phyloP scores from a whole-genome alignment of 371 early-diverging fungal genomes.

The Cokeromyces recurvatus region DNA sequence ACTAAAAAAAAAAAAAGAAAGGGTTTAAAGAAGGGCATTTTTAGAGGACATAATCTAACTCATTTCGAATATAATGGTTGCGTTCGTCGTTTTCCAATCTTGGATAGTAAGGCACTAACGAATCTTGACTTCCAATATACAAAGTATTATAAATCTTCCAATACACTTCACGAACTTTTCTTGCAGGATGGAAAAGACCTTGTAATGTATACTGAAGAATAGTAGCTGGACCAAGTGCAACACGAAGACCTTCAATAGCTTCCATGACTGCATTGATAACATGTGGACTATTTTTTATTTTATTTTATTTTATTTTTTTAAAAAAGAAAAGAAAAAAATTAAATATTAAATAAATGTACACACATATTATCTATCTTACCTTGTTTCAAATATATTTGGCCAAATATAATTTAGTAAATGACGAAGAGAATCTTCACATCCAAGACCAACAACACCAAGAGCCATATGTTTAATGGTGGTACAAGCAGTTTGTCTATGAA shows the following conservation, averaged over 20 bases:
- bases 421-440: slow-evolving; percentile 89
- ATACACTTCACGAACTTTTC: slow-evolving; percentile 93
- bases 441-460: slow-evolving; percentile 85
- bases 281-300: slow-evolving; percentile 63
- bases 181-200: slow-evolving; percentile 97
- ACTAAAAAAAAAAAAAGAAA: no score
- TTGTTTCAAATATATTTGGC: slow-evolving; percentile 98
- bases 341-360: neutral
- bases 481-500: slow-evolving; percentile 96
- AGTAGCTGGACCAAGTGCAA: slow-evolving; percentile 84
- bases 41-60: slow-evolving; percentile 61
- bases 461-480: slow-evolving; percentile 92
- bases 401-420: slow-evolving; percentile 95
- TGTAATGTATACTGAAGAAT: slow-evolving; percentile 88
- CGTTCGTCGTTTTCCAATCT: slow-evolving; percentile 77
- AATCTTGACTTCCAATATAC: slow-evolving; percentile 92
- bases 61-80: slow-evolving; percentile 72
- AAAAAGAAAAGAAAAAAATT: neutral
- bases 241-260: slow-evolving; percentile 91
- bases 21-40: no score
- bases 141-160: slow-evolving; percentile 96
- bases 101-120: slow-evolving; percentile 88
- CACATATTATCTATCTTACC: slow-evolving; percentile 15
- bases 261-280: slow-evolving; percentile 96
- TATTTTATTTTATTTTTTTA: neutral